Evolutionary conservation across 176 grass and related monocot species (phyloP), one percentile per base, ranked within the genome.

Genomic region (Cenchrus americanus): DNA sequence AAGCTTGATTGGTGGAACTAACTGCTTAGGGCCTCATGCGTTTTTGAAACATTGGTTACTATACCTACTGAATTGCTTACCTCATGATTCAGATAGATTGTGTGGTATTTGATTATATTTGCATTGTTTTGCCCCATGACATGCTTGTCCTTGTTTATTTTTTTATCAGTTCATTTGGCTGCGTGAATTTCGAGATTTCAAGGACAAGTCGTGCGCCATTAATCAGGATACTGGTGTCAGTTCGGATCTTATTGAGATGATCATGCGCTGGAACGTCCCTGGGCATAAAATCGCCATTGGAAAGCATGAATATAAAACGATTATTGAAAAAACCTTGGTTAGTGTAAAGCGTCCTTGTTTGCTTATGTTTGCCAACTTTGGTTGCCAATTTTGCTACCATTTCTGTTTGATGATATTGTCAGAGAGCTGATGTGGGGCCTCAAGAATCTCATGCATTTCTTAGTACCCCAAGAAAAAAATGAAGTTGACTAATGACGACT

Each of bases 161-260:
- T 49, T 58, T 27, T 26, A 55, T 44, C 34, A 70, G 79, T 3
- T 83, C n/a, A 3, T 67, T 43, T 43, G 3, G 13, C 59, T 41
- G 12, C 18, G 0, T 1, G 70, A 41, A 22, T 83, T 83, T 63
- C 13, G 3, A 66, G 6, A 14, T 5, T 65, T 83, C 30, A 14
- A 75, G 59, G 30, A 66, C 81, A 66, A 83, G 32, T 53, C 47
- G 14, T 11, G 43, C 40, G 42, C 69, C 18, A 8, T 37, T 12
- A 74, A 51, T 60, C 26, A 50, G n/a, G 59, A 62, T 15, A 83
- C 69, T 74, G 69, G 57, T 64, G 44, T 83, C 1, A 63, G 11
- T 51, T 1, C 5, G 1, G 14, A 27, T 0, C 79, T 71, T 71
- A 0, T 37, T 46, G 2, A 70, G 1, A 51, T 74, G 70, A 64